Conservation (phyloP, 2,329 filamentous ascomycete species). For the Phyllachora maydis region DNA sequence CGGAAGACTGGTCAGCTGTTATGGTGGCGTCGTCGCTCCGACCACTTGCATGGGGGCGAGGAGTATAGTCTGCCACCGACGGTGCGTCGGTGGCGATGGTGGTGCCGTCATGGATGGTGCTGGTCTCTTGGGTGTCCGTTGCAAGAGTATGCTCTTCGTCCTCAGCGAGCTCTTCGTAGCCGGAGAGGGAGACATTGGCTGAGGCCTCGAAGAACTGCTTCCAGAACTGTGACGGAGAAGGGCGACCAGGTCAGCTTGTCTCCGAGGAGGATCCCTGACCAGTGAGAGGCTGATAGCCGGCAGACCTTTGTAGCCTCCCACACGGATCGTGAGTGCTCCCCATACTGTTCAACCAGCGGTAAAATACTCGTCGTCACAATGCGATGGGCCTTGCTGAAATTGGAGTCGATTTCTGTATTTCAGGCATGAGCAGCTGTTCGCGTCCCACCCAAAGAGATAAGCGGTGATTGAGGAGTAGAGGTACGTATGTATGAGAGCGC, state of each 20-base stretch:
- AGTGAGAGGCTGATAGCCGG: neutral
- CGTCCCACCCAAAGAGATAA: too few species aligned
- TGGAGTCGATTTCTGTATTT: slow-evolving; percentile 76
- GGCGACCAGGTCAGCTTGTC: too few species aligned
- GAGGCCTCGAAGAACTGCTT: slow-evolving; percentile 99
- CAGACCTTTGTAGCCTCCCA: slow-evolving; percentile 89
- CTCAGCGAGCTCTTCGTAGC: slow-evolving; percentile 69
- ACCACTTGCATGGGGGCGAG: too few species aligned
- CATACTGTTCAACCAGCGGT: slow-evolving; percentile 86
- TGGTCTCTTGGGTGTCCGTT: slow-evolving; percentile 23
- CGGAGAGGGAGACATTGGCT: slow-evolving; percentile 87
- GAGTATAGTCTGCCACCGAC: slow-evolving; percentile 16
- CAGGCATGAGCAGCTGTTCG: slow-evolving; percentile 2
- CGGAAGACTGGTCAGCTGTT: slow-evolving; percentile 10
- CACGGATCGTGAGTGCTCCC: slow-evolving; percentile 77
- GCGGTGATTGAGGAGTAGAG: neutral
- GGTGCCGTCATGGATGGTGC: too few species aligned
- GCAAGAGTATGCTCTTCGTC: slow-evolving; percentile 38
- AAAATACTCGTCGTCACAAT: slow-evolving; percentile 90
- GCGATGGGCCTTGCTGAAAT: slow-evolving; percentile 90
- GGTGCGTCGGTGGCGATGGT: slow-evolving; percentile 35
- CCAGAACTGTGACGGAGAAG: slow-evolving; percentile 52
- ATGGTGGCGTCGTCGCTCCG: slow-evolving; percentile 20
- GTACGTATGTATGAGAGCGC: slow-evolving; percentile 5
- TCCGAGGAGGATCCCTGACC: too few species aligned